phyloP scores from a whole-genome alignment of 352 stramenopile species.

The Globisporangium sylvaticum region DNA sequence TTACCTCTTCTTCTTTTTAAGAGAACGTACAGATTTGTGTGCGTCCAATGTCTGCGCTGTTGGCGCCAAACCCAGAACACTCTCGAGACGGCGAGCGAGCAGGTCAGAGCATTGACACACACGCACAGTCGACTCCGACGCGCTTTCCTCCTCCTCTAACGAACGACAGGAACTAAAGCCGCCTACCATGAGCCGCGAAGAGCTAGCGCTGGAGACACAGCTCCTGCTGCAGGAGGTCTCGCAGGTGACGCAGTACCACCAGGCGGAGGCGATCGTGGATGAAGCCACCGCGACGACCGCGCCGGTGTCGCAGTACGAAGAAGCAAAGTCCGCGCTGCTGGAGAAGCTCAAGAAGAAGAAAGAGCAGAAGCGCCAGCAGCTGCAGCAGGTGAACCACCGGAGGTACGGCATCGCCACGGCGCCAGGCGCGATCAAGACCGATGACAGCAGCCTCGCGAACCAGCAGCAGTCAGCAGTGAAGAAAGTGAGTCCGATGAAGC shows the following conservation, averaged over 20 bases:
- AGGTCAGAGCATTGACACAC: too few relatives aligned
- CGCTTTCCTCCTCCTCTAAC: neutral
- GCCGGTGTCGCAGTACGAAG: slow-evolving; percentile 43
- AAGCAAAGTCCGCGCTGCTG: slow-evolving; percentile 49
- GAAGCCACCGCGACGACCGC: slow-evolving; percentile 22
- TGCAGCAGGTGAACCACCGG: slow-evolving; percentile 41
- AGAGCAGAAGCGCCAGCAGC: slow-evolving; percentile 41
- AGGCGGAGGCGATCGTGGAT: slow-evolving; percentile 26
- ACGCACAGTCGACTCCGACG: neutral
- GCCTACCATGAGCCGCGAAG: slow-evolving; percentile 33
- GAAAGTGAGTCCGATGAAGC: slow-evolving; percentile 38
- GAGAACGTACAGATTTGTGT: too few relatives aligned
- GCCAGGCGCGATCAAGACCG: neutral
- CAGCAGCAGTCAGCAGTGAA: slow-evolving; percentile 6
- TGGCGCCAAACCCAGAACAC: too few relatives aligned
- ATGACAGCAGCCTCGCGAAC: neutral
- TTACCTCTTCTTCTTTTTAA: too few relatives aligned
- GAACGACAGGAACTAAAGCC: neutral
- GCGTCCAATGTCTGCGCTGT: too few relatives aligned
- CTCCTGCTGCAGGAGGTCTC: slow-evolving; percentile 73
- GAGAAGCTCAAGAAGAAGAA: slow-evolving; percentile 69
- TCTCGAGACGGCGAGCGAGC: too few relatives aligned
- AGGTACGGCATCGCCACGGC: slow-evolving; percentile 33
- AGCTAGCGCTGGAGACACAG: slow-evolving; percentile 74
- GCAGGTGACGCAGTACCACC: slow-evolving; percentile 40